Conservation (phyloP, 805 yeast species). For the Maudiozyma barnettii region DNA sequence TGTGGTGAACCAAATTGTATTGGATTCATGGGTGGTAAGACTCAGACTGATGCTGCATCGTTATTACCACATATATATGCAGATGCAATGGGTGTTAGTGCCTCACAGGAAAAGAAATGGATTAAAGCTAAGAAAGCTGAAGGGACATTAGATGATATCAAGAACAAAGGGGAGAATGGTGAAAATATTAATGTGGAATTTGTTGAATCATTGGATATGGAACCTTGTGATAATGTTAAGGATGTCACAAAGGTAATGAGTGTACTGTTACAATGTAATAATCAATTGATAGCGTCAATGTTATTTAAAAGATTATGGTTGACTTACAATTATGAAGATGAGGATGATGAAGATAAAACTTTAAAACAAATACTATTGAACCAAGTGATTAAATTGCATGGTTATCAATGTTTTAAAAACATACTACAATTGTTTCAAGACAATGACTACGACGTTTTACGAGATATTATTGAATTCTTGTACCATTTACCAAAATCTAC, state of each 20-base stretch:
- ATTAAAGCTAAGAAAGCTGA: conserved; percentile 46
- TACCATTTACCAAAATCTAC: conserved; percentile 61
- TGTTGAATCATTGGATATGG: conserved; percentile 48
- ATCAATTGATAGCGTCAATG: conserved; percentile 50
- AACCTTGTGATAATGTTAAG: conserved; percentile 35
- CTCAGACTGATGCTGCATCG: conserved; percentile 87
- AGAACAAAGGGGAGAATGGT: conserved; percentile 36
- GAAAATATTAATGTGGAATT: conserved; percentile 55
- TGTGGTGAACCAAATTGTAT: conserved; percentile 91
- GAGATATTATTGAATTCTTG: conserved; percentile 48
- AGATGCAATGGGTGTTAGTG: conserved; percentile 74
- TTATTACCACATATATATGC: conserved; percentile 73
- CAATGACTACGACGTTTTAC: conserved; percentile 30
- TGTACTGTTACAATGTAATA: conserved; percentile 69
- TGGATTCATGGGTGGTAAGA: conserved; percentile 92
- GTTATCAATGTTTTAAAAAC: conserved; percentile 67
- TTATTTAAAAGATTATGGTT: conserved; percentile 58
- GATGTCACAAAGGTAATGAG: conserved; percentile 77
- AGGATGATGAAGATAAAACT: background rate
- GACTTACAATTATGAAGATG: conserved; percentile 30
- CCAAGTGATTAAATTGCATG: conserved; percentile 69
- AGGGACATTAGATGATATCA: conserved; percentile 17
- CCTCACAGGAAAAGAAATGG: conserved; percentile 63
- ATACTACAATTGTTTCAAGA: conserved; percentile 36
- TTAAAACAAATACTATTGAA: conserved; percentile 37